phyloP scores from a whole-genome alignment of 2,329 filamentous ascomycete species.

The Capronia epimyces region DNA sequence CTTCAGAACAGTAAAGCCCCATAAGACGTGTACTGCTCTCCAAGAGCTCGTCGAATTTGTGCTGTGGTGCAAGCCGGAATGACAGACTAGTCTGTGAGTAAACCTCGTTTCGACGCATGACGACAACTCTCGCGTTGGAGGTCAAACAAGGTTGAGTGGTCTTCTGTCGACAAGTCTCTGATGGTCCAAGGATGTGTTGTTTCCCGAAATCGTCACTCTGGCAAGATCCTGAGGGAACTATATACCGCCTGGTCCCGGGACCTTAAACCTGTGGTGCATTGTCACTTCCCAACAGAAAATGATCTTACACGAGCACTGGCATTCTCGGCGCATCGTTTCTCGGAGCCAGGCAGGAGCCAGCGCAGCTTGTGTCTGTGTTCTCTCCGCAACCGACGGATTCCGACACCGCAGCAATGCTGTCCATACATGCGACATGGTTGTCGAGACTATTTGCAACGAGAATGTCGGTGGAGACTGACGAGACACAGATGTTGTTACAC shows the following conservation, averaged over 20 bases:
- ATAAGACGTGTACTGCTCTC: not conserved
- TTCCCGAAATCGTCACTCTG: not conserved
- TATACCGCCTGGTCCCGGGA: not conserved
- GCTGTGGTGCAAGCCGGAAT: not conserved
- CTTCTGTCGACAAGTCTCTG: not conserved
- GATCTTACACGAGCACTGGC: not conserved
- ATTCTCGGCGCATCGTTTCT: not conserved
- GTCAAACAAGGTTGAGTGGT: not conserved
- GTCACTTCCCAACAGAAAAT: not conserved
- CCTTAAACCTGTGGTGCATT: not conserved
- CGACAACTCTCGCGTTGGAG: too few relatives aligned
- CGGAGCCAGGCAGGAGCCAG: not conserved
- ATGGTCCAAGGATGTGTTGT: not conserved
- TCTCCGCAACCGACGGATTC: not conserved
- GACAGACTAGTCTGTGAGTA: not conserved
- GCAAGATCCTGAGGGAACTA: not conserved
- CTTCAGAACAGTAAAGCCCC: not conserved
- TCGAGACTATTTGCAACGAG: not conserved
- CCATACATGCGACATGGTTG: not conserved
- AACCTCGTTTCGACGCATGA: not conserved
- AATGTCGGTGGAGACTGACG: constrained; percentile 1
- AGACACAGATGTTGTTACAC: constrained; percentile 2
- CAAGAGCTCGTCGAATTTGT: not conserved
- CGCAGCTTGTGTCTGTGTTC: not conserved
- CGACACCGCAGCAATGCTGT: not conserved